These are phyloP conservation scores for Mrakia hoshinonis DNA, from an alignment of 768 basidiomycete species.

Conservation along the genomic window DNA sequence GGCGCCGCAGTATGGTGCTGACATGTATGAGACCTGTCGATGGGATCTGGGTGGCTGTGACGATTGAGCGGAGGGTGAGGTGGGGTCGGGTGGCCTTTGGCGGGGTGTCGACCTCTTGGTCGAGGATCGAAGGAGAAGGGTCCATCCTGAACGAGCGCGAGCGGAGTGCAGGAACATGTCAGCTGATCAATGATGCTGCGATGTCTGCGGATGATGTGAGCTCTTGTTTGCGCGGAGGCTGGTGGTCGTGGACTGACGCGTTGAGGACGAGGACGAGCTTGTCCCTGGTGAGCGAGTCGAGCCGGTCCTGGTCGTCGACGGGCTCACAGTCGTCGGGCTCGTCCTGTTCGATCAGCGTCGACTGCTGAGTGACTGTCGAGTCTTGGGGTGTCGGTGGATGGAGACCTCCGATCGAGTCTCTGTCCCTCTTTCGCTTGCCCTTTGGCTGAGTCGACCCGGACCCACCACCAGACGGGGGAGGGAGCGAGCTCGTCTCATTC, in stretches of 20 bases:
- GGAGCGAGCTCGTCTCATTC: not conserved
- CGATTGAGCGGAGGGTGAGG: not conserved
- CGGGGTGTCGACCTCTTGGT: not conserved
- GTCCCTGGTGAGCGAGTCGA: not conserved
- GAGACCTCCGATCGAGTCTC: not conserved
- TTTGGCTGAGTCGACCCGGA: not conserved
- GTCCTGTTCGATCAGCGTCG: not conserved
- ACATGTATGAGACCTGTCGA: not conserved
- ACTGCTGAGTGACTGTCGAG: not conserved
- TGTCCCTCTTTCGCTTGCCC: not conserved
- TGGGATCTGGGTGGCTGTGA: not conserved
- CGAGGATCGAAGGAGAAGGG: not conserved
- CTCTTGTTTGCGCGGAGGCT: too few species aligned
- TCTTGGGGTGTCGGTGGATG: not conserved
- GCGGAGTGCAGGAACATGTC: not conserved
- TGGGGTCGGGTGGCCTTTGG: not conserved
- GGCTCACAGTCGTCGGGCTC: not conserved
- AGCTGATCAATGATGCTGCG: too few species aligned
- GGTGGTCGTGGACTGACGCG: constrained; percentile 2
- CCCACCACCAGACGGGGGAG: not conserved
- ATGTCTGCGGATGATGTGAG: too few species aligned
- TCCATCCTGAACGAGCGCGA: not conserved
- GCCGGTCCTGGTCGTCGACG: not conserved
- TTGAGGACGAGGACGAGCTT: constrained; percentile 13
- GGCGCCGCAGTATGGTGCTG: not conserved